These are phyloP conservation scores for Amylocarpus encephaloides DNA, from an alignment of 2,329 filamentous ascomycete genomes.

Conservation along the genomic window DNA sequence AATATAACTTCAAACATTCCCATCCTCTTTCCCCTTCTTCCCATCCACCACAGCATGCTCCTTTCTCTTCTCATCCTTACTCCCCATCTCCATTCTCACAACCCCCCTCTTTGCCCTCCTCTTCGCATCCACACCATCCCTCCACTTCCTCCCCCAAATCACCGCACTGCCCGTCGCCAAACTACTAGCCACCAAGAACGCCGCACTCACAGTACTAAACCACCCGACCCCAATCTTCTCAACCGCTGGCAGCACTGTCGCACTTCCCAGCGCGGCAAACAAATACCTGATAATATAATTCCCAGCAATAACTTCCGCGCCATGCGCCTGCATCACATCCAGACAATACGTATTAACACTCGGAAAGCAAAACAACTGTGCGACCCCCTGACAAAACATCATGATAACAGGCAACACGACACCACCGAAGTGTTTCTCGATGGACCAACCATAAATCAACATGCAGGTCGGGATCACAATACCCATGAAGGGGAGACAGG, in stretches of 20 bases:
- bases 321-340: conserved; percentile 68
- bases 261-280: conserved; percentile 65
- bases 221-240: conserved; percentile 71
- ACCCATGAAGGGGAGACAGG: conserved; percentile 50
- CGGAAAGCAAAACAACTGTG: conserved; percentile 70
- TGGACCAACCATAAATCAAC: conserved; percentile 61
- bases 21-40: conserved; percentile 11
- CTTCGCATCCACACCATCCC: conserved; percentile 46
- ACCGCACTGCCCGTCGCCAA: conserved; percentile 21
- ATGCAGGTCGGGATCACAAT: conserved; percentile 55
- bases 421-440: conserved; percentile 45
- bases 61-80: conserved; percentile 2
- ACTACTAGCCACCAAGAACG: conserved; percentile 42
- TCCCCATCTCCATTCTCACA: background rate
- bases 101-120: conserved; percentile 33
- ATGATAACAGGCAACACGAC: conserved; percentile 59
- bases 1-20: conserved; percentile 11
- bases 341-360: conserved; percentile 74
- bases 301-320: conserved; percentile 69
- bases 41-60: background rate
- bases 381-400: conserved; percentile 69
- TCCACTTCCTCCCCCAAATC: conserved; percentile 26
- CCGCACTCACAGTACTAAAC: conserved; percentile 66
- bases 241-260: conserved; percentile 67
- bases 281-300: conserved; percentile 76